Conservation (phyloP, 2,329 filamentous ascomycete genomes). For the Fusarium nanum region DNA sequence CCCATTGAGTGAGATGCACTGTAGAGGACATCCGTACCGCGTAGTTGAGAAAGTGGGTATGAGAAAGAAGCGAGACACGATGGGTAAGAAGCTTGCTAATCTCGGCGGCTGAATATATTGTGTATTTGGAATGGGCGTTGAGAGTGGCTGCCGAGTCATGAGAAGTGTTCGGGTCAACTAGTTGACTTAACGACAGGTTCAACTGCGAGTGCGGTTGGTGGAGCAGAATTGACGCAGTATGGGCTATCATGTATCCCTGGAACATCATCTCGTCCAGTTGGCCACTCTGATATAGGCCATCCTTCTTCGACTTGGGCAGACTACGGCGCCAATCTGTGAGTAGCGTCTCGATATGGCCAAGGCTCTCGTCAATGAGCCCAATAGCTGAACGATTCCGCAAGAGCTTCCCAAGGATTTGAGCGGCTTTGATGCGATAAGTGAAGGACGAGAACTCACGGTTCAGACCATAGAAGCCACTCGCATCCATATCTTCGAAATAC, state of each 20-base stretch:
- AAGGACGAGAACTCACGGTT: conserved; percentile 83
- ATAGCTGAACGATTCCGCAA: conserved; percentile 68
- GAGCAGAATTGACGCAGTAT: conserved; percentile 76
- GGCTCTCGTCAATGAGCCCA: conserved; percentile 65
- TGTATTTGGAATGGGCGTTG: conserved; percentile 81
- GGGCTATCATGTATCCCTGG: conserved; percentile 84
- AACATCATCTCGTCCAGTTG: conserved; percentile 91
- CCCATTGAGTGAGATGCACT: conserved; percentile 85
- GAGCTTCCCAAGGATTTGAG: conserved; percentile 81
- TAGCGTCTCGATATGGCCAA: conserved; percentile 63
- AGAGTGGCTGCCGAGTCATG: conserved; percentile 64
- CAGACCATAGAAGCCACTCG: conserved; percentile 77
- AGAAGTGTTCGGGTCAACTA: conserved; percentile 74
- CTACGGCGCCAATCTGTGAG: conserved; percentile 83
- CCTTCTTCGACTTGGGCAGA: conserved; percentile 76
- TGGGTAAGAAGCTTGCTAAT: conserved; percentile 81
- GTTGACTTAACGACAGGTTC: conserved; percentile 68
- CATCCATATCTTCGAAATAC: conserved; percentile 80
- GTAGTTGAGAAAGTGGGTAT: conserved; percentile 88
- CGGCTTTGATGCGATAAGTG: conserved; percentile 84
- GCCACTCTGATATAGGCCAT: conserved; percentile 75
- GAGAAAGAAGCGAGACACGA: conserved; percentile 75
- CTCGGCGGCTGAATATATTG: conserved; percentile 80
- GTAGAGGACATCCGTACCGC: conserved; percentile 82
- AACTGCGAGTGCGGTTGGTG: conserved; percentile 84